Percentiles rank a stretch among this genome's conserved stretches.
Conservation (phyloP, 352 stramenopile species). For the Pilasporangium apinafurcum region DNA sequence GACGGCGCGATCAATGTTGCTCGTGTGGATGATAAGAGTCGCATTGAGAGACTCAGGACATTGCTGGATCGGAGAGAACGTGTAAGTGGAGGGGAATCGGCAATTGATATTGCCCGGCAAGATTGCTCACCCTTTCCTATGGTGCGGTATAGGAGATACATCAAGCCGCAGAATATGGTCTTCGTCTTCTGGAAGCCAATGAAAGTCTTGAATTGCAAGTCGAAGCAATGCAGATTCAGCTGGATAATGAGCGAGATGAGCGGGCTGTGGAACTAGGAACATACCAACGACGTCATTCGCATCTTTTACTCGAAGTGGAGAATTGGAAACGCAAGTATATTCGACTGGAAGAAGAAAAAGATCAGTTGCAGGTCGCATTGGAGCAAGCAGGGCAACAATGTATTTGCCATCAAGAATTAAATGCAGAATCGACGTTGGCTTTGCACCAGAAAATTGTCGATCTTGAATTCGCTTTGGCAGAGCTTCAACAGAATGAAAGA, state of each 20-base stretch:
- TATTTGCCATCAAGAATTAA: conserved; percentile 15
- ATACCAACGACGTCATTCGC: conserved; percentile 52
- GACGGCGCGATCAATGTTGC: conserved; percentile 43
- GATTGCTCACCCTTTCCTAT: background rate
- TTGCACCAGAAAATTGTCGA: conserved; percentile 32
- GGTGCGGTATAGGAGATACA: conserved; percentile 46
- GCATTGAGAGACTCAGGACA: conserved; percentile 29
- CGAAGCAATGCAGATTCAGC: conserved; percentile 60
- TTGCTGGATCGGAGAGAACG: conserved; percentile 48
- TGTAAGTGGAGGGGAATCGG: conserved; percentile 14
- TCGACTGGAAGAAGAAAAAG: conserved; percentile 59
- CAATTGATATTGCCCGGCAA: background rate
- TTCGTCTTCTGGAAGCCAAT: conserved; percentile 69
- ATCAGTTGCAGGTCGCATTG: conserved; percentile 41
- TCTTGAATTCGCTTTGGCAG: conserved; percentile 25
- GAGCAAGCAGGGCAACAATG: conserved; percentile 43
- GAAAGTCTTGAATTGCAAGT: conserved; percentile 72
- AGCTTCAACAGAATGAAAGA: conserved; percentile 20
- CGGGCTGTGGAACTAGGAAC: conserved; percentile 52
- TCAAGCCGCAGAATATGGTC: conserved; percentile 72
- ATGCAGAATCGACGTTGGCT: conserved; percentile 6
- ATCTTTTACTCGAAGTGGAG: conserved; percentile 54
- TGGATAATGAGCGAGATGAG: conserved; percentile 59
- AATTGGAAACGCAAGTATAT: conserved; percentile 66
- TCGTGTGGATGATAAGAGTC: conserved; percentile 41